Base-by-base conservation (phyloP, 305 asterid species). In the Plantago coronopus region DNA sequence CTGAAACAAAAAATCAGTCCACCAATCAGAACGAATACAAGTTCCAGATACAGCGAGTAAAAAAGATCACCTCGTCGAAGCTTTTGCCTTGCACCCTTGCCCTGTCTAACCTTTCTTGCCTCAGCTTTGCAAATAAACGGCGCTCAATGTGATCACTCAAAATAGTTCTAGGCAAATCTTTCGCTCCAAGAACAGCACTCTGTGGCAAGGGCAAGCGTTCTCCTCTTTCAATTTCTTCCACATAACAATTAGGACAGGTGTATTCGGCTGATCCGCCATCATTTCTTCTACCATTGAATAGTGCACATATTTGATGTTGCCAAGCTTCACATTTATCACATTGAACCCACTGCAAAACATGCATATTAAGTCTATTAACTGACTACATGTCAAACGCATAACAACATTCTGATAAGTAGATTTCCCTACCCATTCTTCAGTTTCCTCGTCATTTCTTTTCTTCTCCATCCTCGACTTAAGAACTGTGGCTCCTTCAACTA, bases 311-410 rank as follows among this genome's bases (percentile, higher is more conserved):
- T 74, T 93, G 98, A 74, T 91, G 98, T 70, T 93, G 98, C 98
- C 98, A 89, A 71, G 94, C 94, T 78, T 93, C 97, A 74, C 98
- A 93, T 62, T 87, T 87, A 74, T 93, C 98, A 71, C 98, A 93
- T 80, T 93, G 98, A 65, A 93, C 98, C 98, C 97, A 89, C 97
- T 89, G 89, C 75, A 62, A 69, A 70, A 64, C 68, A 21, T 65
- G 65, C 48, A 79, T 40, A 55, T 40, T 71, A 69, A 67, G 61
- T 56, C 59, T 54, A 59, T 45, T 34, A 43, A 54, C 61, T 34
- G 49, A 63, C 57, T 60, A 63, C 48, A 14, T 23, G 48, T 45
- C 40, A 34, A 46, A 31, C 9, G 46, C 53, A 62, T 48, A 59
- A 73, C 56, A 43, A 46, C 48, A 53, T 48, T 43, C 17, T 60